Conservation (phyloP, 805 yeast genomes). For the Teunomyces atbi region DNA sequence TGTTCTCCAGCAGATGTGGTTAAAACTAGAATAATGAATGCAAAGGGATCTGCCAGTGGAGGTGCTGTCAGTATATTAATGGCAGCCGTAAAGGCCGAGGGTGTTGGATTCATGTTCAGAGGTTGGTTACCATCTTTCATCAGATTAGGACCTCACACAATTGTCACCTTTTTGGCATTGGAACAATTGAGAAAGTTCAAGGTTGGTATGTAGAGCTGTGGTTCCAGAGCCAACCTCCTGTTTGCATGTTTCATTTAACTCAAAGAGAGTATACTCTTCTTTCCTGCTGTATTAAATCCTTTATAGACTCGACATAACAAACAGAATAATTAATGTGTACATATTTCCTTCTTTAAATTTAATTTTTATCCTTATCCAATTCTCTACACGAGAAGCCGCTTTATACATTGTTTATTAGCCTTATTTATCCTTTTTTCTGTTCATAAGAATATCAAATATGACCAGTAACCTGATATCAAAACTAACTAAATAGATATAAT, state of each 20-base stretch:
- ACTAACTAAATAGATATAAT: not conserved
- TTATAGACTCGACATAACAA: not conserved
- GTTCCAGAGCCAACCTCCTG: not conserved
- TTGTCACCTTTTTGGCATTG: slow-evolving; percentile 64
- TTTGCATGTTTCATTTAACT: not conserved
- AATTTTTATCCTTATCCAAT: too few species aligned
- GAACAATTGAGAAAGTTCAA: slow-evolving; percentile 59
- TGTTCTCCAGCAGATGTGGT: slow-evolving; percentile 93
- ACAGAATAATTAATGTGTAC: not conserved
- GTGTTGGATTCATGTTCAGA: slow-evolving; percentile 76
- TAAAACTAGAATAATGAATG: slow-evolving; percentile 84
- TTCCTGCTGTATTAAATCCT: not conserved
- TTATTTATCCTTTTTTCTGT: not conserved
- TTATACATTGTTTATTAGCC: not conserved
- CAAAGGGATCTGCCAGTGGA: slow-evolving; percentile 40
- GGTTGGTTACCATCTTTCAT: slow-evolving; percentile 91
- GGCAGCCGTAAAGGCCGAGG: slow-evolving; percentile 64
- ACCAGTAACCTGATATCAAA: not conserved
- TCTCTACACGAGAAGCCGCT: not conserved
- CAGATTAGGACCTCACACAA: slow-evolving; percentile 81
- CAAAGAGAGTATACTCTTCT: not conserved
- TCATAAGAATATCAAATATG: not conserved
- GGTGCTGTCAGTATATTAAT: slow-evolving; percentile 51
- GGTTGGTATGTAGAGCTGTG: slow-evolving; percentile 42
- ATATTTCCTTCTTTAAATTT: too few species aligned